Base-by-base conservation (phyloP, 768 basidiomycete genomes). In the Russula olivacea region DNA sequence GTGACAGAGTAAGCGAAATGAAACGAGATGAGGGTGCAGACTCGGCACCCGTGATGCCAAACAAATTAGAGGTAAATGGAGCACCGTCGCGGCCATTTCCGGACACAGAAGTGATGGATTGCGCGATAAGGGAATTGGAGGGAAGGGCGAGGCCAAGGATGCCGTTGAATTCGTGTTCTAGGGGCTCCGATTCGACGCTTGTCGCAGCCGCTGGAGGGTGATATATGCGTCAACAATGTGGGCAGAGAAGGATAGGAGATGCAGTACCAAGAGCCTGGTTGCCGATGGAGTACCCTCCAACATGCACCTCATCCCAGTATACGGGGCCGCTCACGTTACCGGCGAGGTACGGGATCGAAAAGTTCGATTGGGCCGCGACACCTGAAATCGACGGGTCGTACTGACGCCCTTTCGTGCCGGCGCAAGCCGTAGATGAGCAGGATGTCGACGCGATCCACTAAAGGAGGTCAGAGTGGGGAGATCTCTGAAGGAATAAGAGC, bases 121-220 rank as follows among this genome's bases (percentile, higher is more conserved):
- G 55, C 4, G 85, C 78, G 57, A 92, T 91, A 63, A 85, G 66
- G n/a, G 85, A 88, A 74, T 90, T 84, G 51, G 76, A 73, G 25
- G 90, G 87, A 30, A 91, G 83, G 1, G 88, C 87, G 52, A 92
- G 83, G 19, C 89, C 90, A 6, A 91, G 78, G 56, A 91, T 79
- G 30, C 90, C 90, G 62, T 74, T 77, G 71, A 87, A 92, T 14
- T 75, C 66, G 10, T 77, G 68, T 0, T 80, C 73, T 8, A 92
- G 79, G 0, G 82, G 82, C 72, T 92, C 91, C 41, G 75, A 69
- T 1, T 72, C 48, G 53, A 91, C 83, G 43, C 67, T 66, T 41
- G 77, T 71, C 4, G 83, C 89, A 2, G 89, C 85, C 57, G 83
- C 88, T 89, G 69, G 2, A 32, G 30, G 11, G 19, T 1, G 41